A percentile compares a stretch with the other conserved stretches of the same genome.
phyloP scores from a whole-genome alignment of 805 yeast species.

The Sugiyamaella mastotermitis region DNA sequence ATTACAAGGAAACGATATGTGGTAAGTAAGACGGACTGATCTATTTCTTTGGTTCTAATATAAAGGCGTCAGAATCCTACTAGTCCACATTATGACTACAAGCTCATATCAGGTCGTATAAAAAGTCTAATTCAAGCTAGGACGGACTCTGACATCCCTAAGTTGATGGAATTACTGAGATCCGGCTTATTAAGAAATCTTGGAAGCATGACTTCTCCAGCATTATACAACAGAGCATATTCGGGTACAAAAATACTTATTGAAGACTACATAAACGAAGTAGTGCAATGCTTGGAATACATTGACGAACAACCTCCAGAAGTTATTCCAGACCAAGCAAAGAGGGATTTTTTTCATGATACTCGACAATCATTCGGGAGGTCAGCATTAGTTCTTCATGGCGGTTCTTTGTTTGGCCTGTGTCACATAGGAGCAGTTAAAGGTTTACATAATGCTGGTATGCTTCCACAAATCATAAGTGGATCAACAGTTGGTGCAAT shows the following conservation, averaged over 20 bases:
- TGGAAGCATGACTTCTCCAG: conserved; percentile 80
- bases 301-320: conserved; percentile 38
- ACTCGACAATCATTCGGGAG: conserved; percentile 83
- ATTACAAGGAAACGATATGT: conserved; percentile 35
- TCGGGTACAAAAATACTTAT: conserved; percentile 85
- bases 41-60: conserved; percentile 33
- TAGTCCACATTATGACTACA: conserved; percentile 76
- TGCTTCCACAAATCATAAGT: conserved; percentile 78
- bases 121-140: conserved; percentile 58
- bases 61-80: conserved; percentile 75
- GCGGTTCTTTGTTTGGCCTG: conserved; percentile 90
- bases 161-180: conserved; percentile 60
- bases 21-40: conserved; percentile 21
- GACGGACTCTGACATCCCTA: conserved; percentile 47
- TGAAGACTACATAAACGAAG: conserved; percentile 80
- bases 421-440: conserved; percentile 92
- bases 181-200: conserved; percentile 85
- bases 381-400: conserved; percentile 86
- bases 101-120: conserved; percentile 69
- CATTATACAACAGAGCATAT: conserved; percentile 73
- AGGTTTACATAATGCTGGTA: conserved; percentile 65
- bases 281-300: conserved; percentile 58
- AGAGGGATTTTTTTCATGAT: conserved; percentile 74
- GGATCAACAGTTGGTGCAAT: conserved; percentile 95
- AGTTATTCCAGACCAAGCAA: conserved; percentile 38